phyloP scores from a whole-genome alignment of 2,329 filamentous ascomycete species.

The Geosmithia morbida region DNA sequence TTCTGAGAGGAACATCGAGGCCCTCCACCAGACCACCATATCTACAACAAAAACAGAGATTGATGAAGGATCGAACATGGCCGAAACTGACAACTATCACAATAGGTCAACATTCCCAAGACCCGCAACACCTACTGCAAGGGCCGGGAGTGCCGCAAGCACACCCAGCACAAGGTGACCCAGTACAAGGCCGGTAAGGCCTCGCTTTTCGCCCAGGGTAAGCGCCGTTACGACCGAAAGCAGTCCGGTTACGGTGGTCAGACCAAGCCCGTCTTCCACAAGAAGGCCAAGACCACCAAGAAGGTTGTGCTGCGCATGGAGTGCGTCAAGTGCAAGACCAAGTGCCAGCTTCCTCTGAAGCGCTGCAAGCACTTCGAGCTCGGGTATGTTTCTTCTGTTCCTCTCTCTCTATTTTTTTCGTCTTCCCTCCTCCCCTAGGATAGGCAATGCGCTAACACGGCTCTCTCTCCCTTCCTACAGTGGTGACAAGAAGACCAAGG shows the following conservation, averaged over 20 bases:
- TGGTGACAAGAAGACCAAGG: conserved; percentile 99
- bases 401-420: too few species aligned
- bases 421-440: background rate
- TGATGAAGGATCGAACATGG: conserved; percentile 13
- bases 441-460: conserved; percentile 17
- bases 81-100: background rate
- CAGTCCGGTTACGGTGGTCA: conserved; percentile 99
- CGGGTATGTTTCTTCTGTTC: conserved; percentile 50
- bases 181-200: conserved; percentile 98
- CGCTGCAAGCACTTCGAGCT: conserved; percentile 99
- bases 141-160: conserved; percentile 85
- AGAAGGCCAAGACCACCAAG: conserved; percentile 99
- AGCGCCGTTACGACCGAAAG: conserved; percentile 99
- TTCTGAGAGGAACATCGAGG: background rate
- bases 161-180: conserved; percentile 85
- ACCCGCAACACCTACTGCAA: conserved; percentile 97
- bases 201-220: conserved; percentile 94
- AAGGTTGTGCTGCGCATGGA: conserved; percentile 98
- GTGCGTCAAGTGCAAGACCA: conserved; percentile 96
- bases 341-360: conserved; percentile 96
- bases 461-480: conserved; percentile 30
- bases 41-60: conserved; percentile 4
- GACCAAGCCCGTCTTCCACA: conserved; percentile 99
- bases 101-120: conserved; percentile 94
- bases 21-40: background rate